Conservation (phyloP, 345 rosid genomes). For the Syzygium aromaticum region DNA sequence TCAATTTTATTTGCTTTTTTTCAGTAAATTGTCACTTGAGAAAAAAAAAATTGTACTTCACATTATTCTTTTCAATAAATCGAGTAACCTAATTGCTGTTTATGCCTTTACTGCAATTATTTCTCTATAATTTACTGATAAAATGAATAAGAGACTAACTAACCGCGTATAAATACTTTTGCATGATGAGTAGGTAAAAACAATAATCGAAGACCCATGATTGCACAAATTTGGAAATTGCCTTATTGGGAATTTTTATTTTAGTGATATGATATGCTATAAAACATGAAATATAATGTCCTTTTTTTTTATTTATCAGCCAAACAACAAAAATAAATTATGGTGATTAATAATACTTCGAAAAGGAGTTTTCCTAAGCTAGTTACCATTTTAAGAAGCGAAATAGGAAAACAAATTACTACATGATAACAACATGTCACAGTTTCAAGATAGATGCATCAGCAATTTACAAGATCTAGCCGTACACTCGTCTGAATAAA, state of each 20-base stretch:
- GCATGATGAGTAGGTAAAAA: background rate
- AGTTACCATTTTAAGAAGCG: background rate
- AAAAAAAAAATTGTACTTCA: rapidly evolving
- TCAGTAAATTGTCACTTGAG: background rate
- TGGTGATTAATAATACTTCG: background rate
- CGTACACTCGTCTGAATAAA: background rate
- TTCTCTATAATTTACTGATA: background rate
- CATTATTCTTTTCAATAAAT: background rate
- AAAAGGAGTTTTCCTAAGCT: background rate
- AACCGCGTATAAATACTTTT: background rate
- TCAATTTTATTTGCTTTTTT: background rate
- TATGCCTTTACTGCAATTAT: background rate
- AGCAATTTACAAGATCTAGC: background rate
- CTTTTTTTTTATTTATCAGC: background rate
- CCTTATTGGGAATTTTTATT: background rate
- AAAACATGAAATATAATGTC: background rate
- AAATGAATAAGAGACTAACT: background rate
- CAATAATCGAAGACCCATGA: background rate
- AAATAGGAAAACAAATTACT: background rate
- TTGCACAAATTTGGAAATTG: background rate
- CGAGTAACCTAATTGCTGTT: background rate
- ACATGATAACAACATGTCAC: background rate
- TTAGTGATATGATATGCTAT: background rate
- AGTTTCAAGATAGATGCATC: background rate
- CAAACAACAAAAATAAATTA: background rate